Evolutionary conservation across 2,329 filamentous ascomycete species (phyloP).

Genomic region (Fusarium oxysporum): DNA sequence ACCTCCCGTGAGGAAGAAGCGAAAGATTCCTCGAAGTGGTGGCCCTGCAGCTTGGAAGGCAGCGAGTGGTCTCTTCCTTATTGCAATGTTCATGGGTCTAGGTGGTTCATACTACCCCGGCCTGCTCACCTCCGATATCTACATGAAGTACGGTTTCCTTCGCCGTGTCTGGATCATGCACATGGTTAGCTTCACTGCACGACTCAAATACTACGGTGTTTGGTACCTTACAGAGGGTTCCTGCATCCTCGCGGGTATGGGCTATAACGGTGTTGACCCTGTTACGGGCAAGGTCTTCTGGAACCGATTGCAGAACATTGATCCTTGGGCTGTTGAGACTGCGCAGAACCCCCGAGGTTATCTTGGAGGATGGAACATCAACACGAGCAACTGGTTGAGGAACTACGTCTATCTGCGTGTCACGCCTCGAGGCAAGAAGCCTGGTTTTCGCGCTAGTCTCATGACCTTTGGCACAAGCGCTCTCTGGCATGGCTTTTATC

Average conservation of each 20-base stretch:
- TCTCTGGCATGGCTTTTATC: conserved; percentile 98
- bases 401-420: conserved; percentile 97
- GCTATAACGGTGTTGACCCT: conserved; percentile 92
- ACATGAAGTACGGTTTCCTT: conserved; percentile 74
- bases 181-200: conserved; percentile 82
- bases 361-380: conserved; percentile 96
- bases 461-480: conserved; percentile 95
- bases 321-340: conserved; percentile 84
- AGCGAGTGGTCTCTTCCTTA: conserved; percentile 79
- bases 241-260: conserved; percentile 92
- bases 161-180: conserved; percentile 83
- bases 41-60: conserved; percentile 86
- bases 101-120: conserved; percentile 73
- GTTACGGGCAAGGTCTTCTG: conserved; percentile 87
- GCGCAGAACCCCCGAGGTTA: conserved; percentile 96
- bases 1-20: conserved; percentile 87
- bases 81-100: conserved; percentile 80
- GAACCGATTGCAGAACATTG: conserved; percentile 89
- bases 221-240: conserved; percentile 94
- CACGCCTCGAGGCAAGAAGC: conserved; percentile 94
- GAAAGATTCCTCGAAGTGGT: conserved; percentile 91
- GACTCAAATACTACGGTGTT: conserved; percentile 96
- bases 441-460: conserved; percentile 92
- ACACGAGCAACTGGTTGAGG: conserved; percentile 95
- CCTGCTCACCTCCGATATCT: conserved; percentile 74